Base-by-base conservation (phyloP, 352 stramenopile genomes). In the Peronospora belbahrii region DNA sequence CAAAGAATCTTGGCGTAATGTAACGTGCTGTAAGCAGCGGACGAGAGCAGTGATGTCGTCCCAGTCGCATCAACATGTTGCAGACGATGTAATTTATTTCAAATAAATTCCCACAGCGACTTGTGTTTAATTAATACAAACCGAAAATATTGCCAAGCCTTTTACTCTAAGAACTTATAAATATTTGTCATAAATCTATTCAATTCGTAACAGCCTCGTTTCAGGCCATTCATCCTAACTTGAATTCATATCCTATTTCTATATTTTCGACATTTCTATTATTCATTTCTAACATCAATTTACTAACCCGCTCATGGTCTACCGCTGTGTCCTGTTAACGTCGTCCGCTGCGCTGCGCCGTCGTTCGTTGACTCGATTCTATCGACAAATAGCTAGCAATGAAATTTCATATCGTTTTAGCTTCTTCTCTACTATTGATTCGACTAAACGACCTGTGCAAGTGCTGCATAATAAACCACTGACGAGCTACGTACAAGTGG, bases 401-500 rank as follows among this genome's bases (percentile, higher is more conserved):
- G n/a, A 0, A 0, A 0, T 43, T 8, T 4, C 14, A 6, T 1
- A 1, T 9, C 55, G 46, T n/a, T n/a, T n/a, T n/a, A n/a, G n/a
- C 22, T 56, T 35, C 17, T 49, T 19, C 34, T 63, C 60, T 2
- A 46, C 44, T 18, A 25, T 47, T 27, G 46, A 55, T 19, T 20
- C 39, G 19, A 43, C 48, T 9, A 70, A 56, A 37, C 56, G 34
- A 6, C 64, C 45, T 10, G 64, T 88, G 20, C 68, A 85, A 42
- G 76, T 88, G 48, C 53, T 88, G 44, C 69, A 84, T 58, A 73
- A 79, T 41, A 73, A 76, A 19, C 55, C 59, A 2, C 28, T 61
- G 25, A 74, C 56, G 38, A 65, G 45, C 42, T 88, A 86, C 56
- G 72, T 82, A 28, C 57, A 88, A 42, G 59, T 79, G 41, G 80